Conservation (phyloP, 179 eudicot genomes). For the Dionaea muscipula region DNA sequence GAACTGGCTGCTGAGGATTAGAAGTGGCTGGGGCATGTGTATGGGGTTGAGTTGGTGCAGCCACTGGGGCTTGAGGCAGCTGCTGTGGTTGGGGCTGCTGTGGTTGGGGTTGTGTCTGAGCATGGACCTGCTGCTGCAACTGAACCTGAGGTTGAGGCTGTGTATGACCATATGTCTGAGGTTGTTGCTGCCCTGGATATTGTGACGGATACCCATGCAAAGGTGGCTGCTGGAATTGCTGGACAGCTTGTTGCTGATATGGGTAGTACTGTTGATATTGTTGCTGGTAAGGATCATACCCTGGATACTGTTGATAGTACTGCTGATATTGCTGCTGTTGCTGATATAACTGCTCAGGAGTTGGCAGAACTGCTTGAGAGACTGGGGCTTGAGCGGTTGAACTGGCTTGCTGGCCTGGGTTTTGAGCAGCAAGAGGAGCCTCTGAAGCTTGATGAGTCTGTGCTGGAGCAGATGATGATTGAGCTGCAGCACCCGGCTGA, state of each 20-base stretch:
- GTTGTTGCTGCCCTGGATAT: conserved; percentile 26
- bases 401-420: conserved; percentile 30
- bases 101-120: conserved; percentile 20
- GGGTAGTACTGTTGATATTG: conserved; percentile 60
- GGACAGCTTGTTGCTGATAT: conserved; percentile 44
- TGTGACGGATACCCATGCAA: conserved; percentile 26
- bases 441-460: conserved; percentile 36
- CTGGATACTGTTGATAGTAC: conserved; percentile 84
- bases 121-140: conserved; percentile 21
- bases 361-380: conserved; percentile 40
- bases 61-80: conserved; percentile 21
- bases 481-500: conserved; percentile 29
- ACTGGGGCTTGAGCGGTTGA: conserved; percentile 36
- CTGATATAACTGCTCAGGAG: conserved; percentile 73
- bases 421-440: conserved; percentile 32
- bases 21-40: conserved; percentile 26
- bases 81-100: conserved; percentile 25
- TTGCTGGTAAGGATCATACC: conserved; percentile 84
- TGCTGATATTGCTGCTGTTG: conserved; percentile 74
- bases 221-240: conserved; percentile 47
- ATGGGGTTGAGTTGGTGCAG: conserved; percentile 29
- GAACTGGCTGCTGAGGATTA: conserved; percentile 21
- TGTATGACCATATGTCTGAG: conserved; percentile 24
- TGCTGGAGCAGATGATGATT: conserved; percentile 36
- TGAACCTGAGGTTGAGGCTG: conserved; percentile 28